Conservation (phyloP, 768 basidiomycete genomes). For the Boletus coccyginus region DNA sequence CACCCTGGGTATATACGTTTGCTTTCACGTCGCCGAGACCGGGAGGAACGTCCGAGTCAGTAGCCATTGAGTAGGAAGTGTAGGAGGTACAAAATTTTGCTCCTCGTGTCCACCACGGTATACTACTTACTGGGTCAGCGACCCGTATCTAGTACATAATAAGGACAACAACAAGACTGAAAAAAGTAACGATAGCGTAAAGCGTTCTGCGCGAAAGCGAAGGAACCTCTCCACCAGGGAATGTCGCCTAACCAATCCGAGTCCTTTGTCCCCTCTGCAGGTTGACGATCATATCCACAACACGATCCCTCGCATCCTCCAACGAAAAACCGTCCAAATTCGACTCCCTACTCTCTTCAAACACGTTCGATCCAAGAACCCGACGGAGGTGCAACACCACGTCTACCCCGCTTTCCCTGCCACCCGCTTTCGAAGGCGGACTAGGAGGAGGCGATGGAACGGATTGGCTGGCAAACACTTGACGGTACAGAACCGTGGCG, state of each 20-base stretch:
- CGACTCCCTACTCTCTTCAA: conserved; percentile 32
- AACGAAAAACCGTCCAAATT: conserved; percentile 37
- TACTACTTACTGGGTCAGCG: neutral
- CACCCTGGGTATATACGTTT: conserved; percentile 36
- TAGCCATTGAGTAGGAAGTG: conserved; percentile 9
- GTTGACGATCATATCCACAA: conserved; percentile 65
- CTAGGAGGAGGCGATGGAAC: conserved; percentile 62
- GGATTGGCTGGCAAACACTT: conserved; percentile 48
- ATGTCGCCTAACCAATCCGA: conserved; percentile 4
- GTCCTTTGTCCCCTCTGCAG: conserved; percentile 29
- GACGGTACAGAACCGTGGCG: conserved; percentile 59
- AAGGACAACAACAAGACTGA: no score
- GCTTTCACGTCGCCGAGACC: conserved; percentile 34
- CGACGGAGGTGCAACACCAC: conserved; percentile 47
- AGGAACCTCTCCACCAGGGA: neutral
- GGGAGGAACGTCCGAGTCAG: conserved; percentile 35
- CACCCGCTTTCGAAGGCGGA: conserved; percentile 35
- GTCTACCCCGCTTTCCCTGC: conserved; percentile 25
- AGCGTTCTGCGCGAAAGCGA: neutral
- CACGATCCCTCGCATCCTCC: conserved; percentile 75
- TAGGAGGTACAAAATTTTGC: neutral
- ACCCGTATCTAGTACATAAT: conserved; percentile 13
- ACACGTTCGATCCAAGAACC: conserved; percentile 53
- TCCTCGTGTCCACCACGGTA: neutral
- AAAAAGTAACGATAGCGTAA: neutral